phyloP scores from a whole-genome alignment of 1,284 basidiomycete genomes.

The Papiliotrema flavescens region DNA sequence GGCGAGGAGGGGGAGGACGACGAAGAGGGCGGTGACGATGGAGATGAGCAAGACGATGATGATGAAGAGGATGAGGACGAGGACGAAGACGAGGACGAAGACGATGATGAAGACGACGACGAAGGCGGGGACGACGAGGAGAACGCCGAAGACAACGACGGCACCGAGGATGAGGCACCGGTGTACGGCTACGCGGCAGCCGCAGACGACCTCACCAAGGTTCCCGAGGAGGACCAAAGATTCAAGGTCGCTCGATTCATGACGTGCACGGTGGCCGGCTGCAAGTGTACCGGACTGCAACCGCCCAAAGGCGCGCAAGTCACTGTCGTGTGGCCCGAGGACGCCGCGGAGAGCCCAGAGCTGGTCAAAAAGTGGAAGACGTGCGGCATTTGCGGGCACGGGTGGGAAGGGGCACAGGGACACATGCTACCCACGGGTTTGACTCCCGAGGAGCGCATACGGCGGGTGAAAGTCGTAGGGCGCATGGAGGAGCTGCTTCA shows the following conservation, averaged over 20 bases:
- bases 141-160: constrained; percentile 16
- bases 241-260: constrained; percentile 48
- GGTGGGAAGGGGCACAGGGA: constrained; percentile 64
- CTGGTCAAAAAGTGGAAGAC: constrained; percentile 57
- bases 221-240: constrained; percentile 31
- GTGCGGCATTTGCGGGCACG: constrained; percentile 71
- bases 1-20: constrained; percentile 4
- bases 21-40: constrained; percentile 49
- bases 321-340: constrained; percentile 55
- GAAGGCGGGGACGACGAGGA: constrained; percentile 65
- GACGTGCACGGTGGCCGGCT: constrained; percentile 46
- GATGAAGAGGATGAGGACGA: constrained; percentile 17
- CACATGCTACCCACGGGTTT: constrained; percentile 53
- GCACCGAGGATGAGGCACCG: constrained; percentile 1
- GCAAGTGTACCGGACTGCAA: constrained; percentile 59
- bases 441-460: constrained; percentile 43
- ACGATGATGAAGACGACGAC: constrained; percentile 46
- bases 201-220: constrained; percentile 26
- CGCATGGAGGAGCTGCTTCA: constrained; percentile 79
- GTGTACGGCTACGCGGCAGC: constrained; percentile 31
- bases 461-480: constrained; percentile 72
- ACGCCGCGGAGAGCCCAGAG: constrained; percentile 16
- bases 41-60: constrained; percentile 64
- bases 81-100: constrained; percentile 6
- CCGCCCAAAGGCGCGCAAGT: constrained; percentile 61